Conservation (phyloP, 75 land plant genomes). For the Pinus taeda region DNA sequence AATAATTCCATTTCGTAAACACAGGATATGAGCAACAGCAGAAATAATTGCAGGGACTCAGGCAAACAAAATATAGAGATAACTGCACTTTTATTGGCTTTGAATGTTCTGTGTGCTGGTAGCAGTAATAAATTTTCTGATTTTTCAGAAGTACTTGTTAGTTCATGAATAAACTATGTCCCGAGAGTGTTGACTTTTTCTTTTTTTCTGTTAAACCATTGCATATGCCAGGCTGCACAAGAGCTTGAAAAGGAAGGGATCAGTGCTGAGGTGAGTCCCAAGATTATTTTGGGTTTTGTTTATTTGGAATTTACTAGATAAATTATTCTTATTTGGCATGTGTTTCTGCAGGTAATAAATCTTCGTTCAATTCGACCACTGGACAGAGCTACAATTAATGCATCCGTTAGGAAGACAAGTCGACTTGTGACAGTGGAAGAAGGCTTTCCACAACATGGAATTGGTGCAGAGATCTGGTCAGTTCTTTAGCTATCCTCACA, state of each 20-base stretch:
- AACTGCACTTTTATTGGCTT: background rate
- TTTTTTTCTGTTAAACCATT: background rate
- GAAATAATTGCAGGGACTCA: background rate
- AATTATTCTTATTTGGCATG: background rate
- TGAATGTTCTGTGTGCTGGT: background rate
- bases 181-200: background rate
- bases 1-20: background rate
- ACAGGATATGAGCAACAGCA: background rate
- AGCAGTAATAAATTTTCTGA: background rate
- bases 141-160: background rate
- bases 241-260: slow-evolving; percentile 84
- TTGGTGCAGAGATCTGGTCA: slow-evolving; percentile 90
- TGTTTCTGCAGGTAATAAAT: slow-evolving; percentile 61
- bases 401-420: slow-evolving; percentile 83
- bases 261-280: slow-evolving; percentile 63
- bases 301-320: slow-evolving; percentile 2
- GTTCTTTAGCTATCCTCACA: background rate
- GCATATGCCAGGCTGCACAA: slow-evolving; percentile 60
- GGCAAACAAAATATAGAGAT: background rate
- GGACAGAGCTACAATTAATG: slow-evolving; percentile 76
- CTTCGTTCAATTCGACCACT: slow-evolving; percentile 82
- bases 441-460: slow-evolving; percentile 93
- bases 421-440: slow-evolving; percentile 84
- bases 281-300: background rate
- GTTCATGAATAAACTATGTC: background rate